phyloP scores from a whole-genome alignment of 805 yeast species.

The Lipomyces oligophaga region DNA sequence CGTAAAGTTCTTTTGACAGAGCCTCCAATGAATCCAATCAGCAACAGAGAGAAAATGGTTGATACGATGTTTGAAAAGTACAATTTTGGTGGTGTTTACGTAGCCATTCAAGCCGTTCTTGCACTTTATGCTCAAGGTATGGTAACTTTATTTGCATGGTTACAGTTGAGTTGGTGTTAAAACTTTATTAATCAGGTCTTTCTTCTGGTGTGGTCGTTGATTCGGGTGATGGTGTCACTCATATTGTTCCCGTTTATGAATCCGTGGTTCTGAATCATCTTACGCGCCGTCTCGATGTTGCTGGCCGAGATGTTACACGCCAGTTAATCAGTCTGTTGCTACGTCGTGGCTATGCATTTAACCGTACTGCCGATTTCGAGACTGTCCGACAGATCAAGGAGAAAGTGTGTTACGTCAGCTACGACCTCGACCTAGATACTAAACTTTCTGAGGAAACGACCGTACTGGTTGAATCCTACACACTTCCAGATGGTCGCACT shows the following conservation, averaged over 20 bases:
- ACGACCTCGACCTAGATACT: conserved; percentile 85
- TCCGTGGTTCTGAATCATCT: conserved; percentile 93
- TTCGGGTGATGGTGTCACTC: conserved; percentile 98
- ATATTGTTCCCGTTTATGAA: conserved; percentile 96
- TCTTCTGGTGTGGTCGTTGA: conserved; percentile 97
- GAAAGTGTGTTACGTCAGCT: conserved; percentile 91
- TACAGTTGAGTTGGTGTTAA: not conserved
- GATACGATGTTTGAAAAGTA: conserved; percentile 90
- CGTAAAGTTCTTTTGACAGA: conserved; percentile 85
- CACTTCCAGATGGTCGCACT: conserved; percentile 90
- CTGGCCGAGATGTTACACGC: conserved; percentile 98
- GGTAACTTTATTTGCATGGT: not conserved
- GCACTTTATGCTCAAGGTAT: conserved; percentile 93
- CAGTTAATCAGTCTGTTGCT: conserved; percentile 84
- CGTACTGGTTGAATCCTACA: conserved; percentile 76
- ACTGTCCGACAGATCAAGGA: conserved; percentile 93
- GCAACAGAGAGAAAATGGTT: conserved; percentile 87
- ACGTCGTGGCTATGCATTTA: conserved; percentile 96
- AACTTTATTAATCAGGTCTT: conserved; percentile 37
- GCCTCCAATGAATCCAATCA: conserved; percentile 96
- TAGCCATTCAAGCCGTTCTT: conserved; percentile 95
- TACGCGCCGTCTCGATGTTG: conserved; percentile 89
- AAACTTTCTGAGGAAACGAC: conserved; percentile 93
- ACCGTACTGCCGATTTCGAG: conserved; percentile 98
- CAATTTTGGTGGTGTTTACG: conserved; percentile 87